Percentiles rank a stretch among this genome's conserved stretches.
Conservation (phyloP, 306 rosid species). For the Sophora flavescens region DNA sequence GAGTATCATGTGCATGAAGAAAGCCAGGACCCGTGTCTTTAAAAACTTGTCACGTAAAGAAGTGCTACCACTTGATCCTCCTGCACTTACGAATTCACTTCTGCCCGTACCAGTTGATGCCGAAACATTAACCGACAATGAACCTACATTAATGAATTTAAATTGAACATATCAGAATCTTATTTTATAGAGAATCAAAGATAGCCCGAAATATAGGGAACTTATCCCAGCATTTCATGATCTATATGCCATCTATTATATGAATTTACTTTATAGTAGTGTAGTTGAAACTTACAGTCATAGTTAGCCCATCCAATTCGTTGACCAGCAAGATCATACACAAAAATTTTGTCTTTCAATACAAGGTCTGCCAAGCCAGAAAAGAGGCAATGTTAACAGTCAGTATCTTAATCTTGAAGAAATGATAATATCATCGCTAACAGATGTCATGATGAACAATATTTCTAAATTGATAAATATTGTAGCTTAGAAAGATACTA, state of each 20-base stretch:
- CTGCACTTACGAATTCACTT: constrained; percentile 72
- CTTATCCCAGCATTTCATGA: background rate
- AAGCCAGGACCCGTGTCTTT: constrained; percentile 44
- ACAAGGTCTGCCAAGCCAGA: constrained; percentile 82
- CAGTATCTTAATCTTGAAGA: constrained; percentile 27
- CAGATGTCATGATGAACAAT: constrained; percentile 7
- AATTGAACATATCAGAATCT: background rate
- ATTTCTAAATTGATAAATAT: background rate
- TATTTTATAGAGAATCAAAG: constrained; percentile 23
- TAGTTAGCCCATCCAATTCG: constrained; percentile 93
- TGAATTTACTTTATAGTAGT: constrained; percentile 3
- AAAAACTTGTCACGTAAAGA: constrained; percentile 48
- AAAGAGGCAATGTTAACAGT: constrained; percentile 12
- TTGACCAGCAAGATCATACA: constrained; percentile 81
- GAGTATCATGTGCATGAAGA: constrained; percentile 47
- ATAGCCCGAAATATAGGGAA: background rate
- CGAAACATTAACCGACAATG: constrained; percentile 80
- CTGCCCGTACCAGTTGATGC: constrained; percentile 67
- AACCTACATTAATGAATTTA: constrained; percentile 56
- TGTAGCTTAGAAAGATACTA: background rate
- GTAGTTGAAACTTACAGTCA: constrained; percentile 76
- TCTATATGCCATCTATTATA: background rate
- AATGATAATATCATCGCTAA: background rate
- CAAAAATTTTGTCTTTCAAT: constrained; percentile 82
- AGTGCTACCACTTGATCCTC: constrained; percentile 56